Conservation (phyloP, 108 stramenopile species). For the Nitzschia palea region DNA sequence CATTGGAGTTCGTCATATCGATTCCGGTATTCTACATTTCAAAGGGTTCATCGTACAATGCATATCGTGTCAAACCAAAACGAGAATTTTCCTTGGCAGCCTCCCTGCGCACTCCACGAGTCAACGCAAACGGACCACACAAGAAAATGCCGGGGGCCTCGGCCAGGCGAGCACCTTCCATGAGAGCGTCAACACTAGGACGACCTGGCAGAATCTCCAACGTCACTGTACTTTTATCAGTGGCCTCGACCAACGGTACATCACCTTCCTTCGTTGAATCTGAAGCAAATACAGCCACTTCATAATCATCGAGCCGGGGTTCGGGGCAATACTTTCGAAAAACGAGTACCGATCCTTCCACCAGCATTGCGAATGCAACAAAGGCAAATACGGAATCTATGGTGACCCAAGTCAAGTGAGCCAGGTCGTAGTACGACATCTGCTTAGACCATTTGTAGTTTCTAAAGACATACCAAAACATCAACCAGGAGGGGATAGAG, state of each 20-base stretch:
- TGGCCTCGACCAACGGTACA: background rate
- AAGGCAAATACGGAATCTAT: background rate
- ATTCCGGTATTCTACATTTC: too few species aligned
- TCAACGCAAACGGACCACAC: constrained; percentile 40
- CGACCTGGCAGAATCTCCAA: background rate
- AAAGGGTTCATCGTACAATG: constrained; percentile 23
- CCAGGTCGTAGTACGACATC: background rate
- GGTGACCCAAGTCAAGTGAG: background rate
- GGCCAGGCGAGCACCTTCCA: constrained; percentile 1
- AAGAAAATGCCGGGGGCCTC: constrained; percentile 32
- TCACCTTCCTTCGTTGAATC: background rate
- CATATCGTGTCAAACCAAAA: constrained; percentile 15
- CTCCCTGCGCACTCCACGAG: constrained; percentile 11
- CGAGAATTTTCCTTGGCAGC: constrained; percentile 29
- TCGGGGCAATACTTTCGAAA: constrained; percentile 3
- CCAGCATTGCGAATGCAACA: background rate
- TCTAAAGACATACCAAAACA: background rate
- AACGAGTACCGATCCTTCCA: background rate
- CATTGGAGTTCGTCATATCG: too few species aligned
- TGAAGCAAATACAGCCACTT: background rate
- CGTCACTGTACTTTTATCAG: background rate
- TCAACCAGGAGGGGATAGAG: background rate
- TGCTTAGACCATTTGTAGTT: background rate
- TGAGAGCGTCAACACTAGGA: background rate
- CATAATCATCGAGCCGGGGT: constrained; percentile 4